These are phyloP conservation scores for Dichotomopilus funicola DNA, from an alignment of 2,329 filamentous ascomycete species.

Conservation along the genomic window DNA sequence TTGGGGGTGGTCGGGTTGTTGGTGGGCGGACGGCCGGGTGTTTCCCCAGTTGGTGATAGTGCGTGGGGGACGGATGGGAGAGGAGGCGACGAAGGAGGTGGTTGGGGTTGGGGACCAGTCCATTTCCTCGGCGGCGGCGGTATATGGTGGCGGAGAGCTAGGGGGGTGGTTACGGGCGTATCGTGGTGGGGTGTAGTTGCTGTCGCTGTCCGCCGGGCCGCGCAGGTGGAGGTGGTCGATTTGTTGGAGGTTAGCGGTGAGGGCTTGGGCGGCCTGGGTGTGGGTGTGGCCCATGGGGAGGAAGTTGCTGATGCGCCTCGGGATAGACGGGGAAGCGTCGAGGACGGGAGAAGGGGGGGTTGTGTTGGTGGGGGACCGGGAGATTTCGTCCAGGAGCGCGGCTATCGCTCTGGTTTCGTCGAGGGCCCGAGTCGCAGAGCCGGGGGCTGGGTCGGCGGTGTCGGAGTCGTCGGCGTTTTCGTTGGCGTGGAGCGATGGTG, in stretches of 20 bases:
- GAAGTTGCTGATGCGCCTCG: background rate
- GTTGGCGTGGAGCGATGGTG: constrained; percentile 15
- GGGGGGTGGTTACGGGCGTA: background rate
- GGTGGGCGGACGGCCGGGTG: background rate
- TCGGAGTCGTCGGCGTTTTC: constrained; percentile 12
- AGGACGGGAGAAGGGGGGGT: constrained; percentile 13
- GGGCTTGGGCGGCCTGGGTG: constrained; percentile 11
- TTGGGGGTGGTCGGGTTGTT: background rate
- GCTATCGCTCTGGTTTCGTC: constrained; percentile 39
- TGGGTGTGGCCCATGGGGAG: constrained; percentile 15
- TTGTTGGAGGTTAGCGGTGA: constrained; percentile 10
- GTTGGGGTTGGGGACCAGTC: constrained; percentile 59
- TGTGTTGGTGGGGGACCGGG: constrained; percentile 25
- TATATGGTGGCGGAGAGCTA: constrained; percentile 10
- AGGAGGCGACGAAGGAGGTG: background rate
- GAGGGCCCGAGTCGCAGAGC: background rate
- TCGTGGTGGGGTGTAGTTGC: background rate
- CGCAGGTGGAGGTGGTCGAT: constrained; percentile 14
- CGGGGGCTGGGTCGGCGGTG: constrained; percentile 2
- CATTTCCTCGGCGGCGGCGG: constrained; percentile 50
- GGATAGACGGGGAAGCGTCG: constrained; percentile 7
- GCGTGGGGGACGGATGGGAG: background rate
- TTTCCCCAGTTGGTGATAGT: too few species aligned
- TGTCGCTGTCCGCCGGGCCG: constrained; percentile 1
- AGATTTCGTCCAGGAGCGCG: constrained; percentile 42